These are phyloP conservation scores for Clonostachys sp. DNA, from an alignment of 2,329 filamentous ascomycete species.

Conservation along the genomic window DNA sequence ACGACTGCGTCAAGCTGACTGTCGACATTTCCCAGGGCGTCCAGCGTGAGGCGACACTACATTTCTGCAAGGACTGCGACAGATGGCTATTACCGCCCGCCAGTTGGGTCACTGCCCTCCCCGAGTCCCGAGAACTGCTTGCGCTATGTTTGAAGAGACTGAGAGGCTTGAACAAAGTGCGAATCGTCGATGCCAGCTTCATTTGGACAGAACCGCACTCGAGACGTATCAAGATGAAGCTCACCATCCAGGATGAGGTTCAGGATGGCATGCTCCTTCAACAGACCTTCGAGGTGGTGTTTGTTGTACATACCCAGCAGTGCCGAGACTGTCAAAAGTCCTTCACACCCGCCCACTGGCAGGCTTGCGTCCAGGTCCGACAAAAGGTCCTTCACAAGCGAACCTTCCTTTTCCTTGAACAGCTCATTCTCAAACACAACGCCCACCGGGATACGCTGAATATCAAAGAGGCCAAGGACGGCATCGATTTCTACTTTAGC, in stretches of 20 bases:
- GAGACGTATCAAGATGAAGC: slow-evolving; percentile 85
- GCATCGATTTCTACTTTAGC: slow-evolving; percentile 93
- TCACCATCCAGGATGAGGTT: slow-evolving; percentile 77
- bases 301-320: slow-evolving; percentile 85
- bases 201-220: slow-evolving; percentile 99
- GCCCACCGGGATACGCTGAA: slow-evolving; percentile 94
- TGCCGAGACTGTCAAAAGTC: slow-evolving; percentile 94
- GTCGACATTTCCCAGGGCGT: slow-evolving; percentile 91
- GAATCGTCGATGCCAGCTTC: slow-evolving; percentile 93
- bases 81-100: slow-evolving; percentile 84
- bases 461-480: slow-evolving; percentile 95
- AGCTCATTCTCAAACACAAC: slow-evolving; percentile 90
- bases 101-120: slow-evolving; percentile 80
- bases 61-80: slow-evolving; percentile 93
- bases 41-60: slow-evolving; percentile 82
- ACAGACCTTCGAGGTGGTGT: slow-evolving; percentile 93
- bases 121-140: slow-evolving; percentile 87
- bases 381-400: slow-evolving; percentile 97
- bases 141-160: slow-evolving; percentile 88
- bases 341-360: slow-evolving; percentile 94
- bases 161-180: slow-evolving; percentile 78
- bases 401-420: slow-evolving; percentile 69
- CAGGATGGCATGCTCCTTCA: slow-evolving; percentile 68
- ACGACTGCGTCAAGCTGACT: slow-evolving; percentile 92
- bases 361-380: slow-evolving; percentile 87